Evolutionary conservation across 441 rosid species (phyloP).

Genomic region (Bruguiera hainesii): DNA sequence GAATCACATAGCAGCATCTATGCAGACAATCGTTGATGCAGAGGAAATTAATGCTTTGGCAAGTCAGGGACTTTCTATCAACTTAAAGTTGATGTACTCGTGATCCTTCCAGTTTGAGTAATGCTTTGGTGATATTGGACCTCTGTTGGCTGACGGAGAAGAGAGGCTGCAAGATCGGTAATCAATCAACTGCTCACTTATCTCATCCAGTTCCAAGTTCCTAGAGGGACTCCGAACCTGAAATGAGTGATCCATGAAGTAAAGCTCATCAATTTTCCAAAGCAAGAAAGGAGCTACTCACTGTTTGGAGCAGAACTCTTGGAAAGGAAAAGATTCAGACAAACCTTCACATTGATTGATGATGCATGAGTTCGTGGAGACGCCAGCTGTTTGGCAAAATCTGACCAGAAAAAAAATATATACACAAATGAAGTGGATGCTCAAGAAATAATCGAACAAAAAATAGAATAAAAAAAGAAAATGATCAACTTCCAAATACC

Average conservation of each 20-base stretch:
- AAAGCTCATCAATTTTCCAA: not conserved
- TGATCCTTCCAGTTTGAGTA: constrained; percentile 23
- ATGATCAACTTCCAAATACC: constrained; percentile 23
- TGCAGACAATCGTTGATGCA: constrained; percentile 6
- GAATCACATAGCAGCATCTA: not conserved
- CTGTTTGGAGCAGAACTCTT: not conserved
- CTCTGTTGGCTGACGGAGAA: constrained; percentile 27
- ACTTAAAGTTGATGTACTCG: constrained; percentile 27
- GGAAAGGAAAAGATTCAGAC: not conserved
- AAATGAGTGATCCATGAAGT: constrained; percentile 7
- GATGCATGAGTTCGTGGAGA: constrained; percentile 16
- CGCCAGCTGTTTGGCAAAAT: constrained; percentile 20
- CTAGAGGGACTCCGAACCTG: constrained; percentile 32
- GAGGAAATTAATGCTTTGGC: constrained; percentile 21
- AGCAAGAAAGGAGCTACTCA: not conserved
- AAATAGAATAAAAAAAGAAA: not conserved
- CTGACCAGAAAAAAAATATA: constrained; percentile 21
- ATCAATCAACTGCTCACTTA: constrained; percentile 28
- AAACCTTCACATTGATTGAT: constrained; percentile 19
- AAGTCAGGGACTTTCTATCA: constrained; percentile 37
- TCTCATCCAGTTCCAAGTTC: constrained; percentile 30
- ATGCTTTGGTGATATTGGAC: constrained; percentile 32
- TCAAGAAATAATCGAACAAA: not conserved
- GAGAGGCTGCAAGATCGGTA: constrained; percentile 22
- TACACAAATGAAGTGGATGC: constrained; percentile 1